phyloP scores from a whole-genome alignment of 495 filamentous ascomycete species.

The Penicillium desertorum region DNA sequence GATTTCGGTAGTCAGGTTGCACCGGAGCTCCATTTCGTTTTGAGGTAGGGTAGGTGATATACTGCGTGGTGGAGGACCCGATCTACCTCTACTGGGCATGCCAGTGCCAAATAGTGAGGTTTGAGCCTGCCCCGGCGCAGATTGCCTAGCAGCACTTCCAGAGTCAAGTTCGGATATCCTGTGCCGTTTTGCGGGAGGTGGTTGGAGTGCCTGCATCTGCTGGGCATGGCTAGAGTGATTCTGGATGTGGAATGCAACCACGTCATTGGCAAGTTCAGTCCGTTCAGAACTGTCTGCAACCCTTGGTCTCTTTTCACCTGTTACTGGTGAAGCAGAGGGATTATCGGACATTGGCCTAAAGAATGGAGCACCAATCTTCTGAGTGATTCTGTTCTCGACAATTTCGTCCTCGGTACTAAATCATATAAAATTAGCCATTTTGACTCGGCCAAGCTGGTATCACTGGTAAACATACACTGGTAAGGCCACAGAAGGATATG shows the following conservation, averaged over 20 bases:
- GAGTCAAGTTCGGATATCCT: not conserved
- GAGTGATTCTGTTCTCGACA: not conserved
- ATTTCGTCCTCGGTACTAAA: not conserved
- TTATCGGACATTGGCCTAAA: not conserved
- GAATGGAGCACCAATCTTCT: not conserved
- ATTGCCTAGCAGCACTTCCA: not conserved
- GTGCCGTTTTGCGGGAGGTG: not conserved
- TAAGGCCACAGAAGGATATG: not conserved
- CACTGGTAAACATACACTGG: not conserved
- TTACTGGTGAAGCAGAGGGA: not conserved
- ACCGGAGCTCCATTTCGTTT: conserved; percentile 2
- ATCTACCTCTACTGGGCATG: not conserved
- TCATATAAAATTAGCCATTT: not conserved
- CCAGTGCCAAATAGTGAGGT: not conserved
- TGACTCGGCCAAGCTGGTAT: not conserved
- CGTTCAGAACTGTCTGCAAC: not conserved
- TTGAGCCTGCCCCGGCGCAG: not conserved
- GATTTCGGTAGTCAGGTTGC: conserved; percentile 7
- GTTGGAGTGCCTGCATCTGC: not conserved
- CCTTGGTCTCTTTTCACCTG: not conserved
- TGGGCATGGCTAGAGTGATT: not conserved
- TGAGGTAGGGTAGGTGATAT: not conserved
- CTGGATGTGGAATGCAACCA: not conserved
- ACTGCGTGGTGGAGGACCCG: not conserved
- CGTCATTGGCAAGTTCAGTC: not conserved